Evolutionary conservation across 148 eudicot genomes (phyloP).

Genomic region (Chenopodium album): DNA sequence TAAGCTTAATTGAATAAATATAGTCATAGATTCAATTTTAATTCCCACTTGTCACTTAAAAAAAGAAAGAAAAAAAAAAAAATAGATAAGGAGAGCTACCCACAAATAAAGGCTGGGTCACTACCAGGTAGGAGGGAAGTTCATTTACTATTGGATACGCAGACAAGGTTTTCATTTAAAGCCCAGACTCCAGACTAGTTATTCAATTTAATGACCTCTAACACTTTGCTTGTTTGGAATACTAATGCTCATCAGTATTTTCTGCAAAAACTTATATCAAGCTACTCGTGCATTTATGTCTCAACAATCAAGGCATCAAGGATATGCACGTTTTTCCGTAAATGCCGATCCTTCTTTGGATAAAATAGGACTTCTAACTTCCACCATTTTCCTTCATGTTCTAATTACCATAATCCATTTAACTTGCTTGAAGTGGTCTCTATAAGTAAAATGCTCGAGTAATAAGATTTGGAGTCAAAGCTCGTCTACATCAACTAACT

Average conservation of each 20-base stretch:
- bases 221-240: constrained; percentile 10
- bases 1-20: constrained; percentile 17
- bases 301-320: neutral
- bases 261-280: neutral
- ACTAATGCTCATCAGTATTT: neutral
- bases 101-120: constrained; percentile 14
- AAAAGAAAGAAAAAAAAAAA: neutral
- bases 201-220: constrained; percentile 25
- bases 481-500: neutral
- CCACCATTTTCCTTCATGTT: neutral
- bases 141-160: constrained; percentile 32
- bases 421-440: neutral
- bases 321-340: neutral
- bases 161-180: constrained; percentile 23
- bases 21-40: neutral
- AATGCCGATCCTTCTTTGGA: constrained; percentile 5
- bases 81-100: neutral
- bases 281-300: constrained; percentile 17
- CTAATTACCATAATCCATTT: neutral
- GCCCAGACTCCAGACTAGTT: constrained; percentile 21
- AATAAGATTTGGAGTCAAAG: neutral
- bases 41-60: neutral
- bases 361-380: neutral
- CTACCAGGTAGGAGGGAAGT: constrained; percentile 30
- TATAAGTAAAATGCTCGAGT: neutral